Base-by-base conservation (phyloP, 192 early-diverging fungal species). In the Phycomyces blakesleeanus region DNA sequence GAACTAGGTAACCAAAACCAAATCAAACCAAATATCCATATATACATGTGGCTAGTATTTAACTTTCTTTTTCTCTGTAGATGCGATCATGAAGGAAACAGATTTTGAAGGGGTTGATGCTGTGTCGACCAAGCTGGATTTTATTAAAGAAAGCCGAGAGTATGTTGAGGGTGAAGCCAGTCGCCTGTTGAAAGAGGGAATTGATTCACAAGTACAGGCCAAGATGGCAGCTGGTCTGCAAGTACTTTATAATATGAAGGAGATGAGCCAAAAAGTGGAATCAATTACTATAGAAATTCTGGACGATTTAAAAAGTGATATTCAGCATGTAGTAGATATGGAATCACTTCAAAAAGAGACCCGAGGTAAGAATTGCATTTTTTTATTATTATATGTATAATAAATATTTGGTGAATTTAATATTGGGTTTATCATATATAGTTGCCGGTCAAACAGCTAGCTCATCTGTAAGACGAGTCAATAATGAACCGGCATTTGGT, bases 1-100 rank as follows among this genome's bases (percentile, higher is more conserved):
- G 87, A 88, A 74, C 67, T 88, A 39, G 80, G 86, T 88, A 71
- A 40, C n/a, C n/a, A n/a, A n/a, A n/a, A n/a, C n/a, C n/a, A n/a
- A n/a, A n/a, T n/a, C n/a, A n/a, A n/a, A n/a, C n/a, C n/a, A n/a
- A n/a, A n/a, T n/a, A n/a, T n/a, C n/a, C n/a, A n/a, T n/a, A n/a
- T n/a, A n/a, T n/a, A n/a, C n/a, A n/a, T n/a, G n/a, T 26, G n/a
- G 41, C 29, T 14, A 24, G 29, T 37, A 21, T 37, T 1, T 42
- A 69, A 11, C 6, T 57, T 24, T 37, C 53, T 6, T 0, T 37
- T 55, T 2, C 39, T 55, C 38, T 42, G 25, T 71, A 78, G 89
- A 85, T 18, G 51, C 53, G 0, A 74, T 90, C 40, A 55, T 86
- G 27, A 62, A 78, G 26, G 87, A 87, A 40, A 68, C 72, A 1